Conservation (phyloP, 2,329 filamentous ascomycete genomes). For the Trichoderma gracile region DNA sequence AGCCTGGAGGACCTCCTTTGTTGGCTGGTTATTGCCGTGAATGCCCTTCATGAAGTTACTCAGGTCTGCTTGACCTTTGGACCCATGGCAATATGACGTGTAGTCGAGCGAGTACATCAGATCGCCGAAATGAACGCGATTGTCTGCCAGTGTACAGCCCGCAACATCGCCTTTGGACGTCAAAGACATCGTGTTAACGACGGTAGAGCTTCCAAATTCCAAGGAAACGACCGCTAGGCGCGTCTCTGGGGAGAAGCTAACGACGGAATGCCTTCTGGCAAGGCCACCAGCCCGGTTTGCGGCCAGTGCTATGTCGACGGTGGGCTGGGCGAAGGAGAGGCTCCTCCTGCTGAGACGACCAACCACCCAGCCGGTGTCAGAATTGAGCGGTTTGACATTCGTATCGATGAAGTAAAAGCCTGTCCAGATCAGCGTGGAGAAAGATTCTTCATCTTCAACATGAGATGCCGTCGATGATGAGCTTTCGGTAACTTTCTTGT, state of each 20-base stretch:
- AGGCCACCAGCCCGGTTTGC: not conserved
- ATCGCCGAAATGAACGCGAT: not conserved
- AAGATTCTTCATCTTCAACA: not conserved
- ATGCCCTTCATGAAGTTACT: not conserved
- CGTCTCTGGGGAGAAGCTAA: not conserved
- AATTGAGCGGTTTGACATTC: not conserved
- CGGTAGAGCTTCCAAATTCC: not conserved
- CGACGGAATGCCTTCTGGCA: not conserved
- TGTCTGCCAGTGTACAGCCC: not conserved
- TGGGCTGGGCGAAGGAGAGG: not conserved
- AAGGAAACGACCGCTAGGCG: not conserved
- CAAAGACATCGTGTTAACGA: not conserved
- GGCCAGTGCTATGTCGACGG: not conserved
- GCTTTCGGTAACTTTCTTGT: not conserved
- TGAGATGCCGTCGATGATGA: not conserved
- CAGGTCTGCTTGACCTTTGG: not conserved
- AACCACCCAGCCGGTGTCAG: not conserved
- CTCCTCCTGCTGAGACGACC: slow-evolving; percentile 1
- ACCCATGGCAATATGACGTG: not conserved
- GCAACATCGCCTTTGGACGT: not conserved
- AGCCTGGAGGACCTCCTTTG: not conserved
- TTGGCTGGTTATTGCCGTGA: not conserved
- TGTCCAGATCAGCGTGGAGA: not conserved
- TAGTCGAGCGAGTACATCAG: not conserved
- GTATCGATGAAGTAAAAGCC: not conserved